Evolutionary conservation across 75 land plant species (phyloP).

Genomic region (Selaginella moellendorffii): DNA sequence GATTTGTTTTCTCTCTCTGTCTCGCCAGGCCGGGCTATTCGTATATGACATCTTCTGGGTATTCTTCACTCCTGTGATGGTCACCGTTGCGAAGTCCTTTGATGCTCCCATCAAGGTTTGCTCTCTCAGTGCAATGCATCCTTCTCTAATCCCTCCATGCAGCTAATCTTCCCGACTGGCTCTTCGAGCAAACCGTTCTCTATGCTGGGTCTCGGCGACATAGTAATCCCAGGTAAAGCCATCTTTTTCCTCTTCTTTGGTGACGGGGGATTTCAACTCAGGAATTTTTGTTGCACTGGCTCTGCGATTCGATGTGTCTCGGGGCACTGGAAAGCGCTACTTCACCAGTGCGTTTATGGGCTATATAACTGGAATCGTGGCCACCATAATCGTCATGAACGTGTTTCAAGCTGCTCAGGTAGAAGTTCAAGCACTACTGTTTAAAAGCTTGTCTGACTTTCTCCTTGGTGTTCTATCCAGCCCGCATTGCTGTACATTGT

Average conservation of each 20-base stretch:
- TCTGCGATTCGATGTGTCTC: constrained; percentile 82
- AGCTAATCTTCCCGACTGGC: constrained; percentile 92
- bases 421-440: not conserved
- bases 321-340: constrained; percentile 55
- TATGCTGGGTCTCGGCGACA: constrained; percentile 98
- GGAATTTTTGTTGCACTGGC: constrained; percentile 99
- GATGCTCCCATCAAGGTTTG: constrained; percentile 98
- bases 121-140: not conserved
- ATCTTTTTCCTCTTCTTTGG: too few relatives aligned
- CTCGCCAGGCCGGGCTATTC: constrained; percentile 77
- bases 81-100: constrained; percentile 97
- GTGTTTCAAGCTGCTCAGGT: constrained; percentile 99
- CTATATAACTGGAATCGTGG: constrained; percentile 52
- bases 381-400: constrained; percentile 91
- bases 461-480: constrained; percentile 28
- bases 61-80: constrained; percentile 98
- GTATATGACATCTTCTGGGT: constrained; percentile 98
- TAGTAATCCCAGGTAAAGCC: constrained; percentile 86
- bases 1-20: not conserved
- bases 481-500: constrained; percentile 97
- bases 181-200: constrained; percentile 59
- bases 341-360: constrained; percentile 92
- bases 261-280: too few relatives aligned
- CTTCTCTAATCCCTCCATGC: constrained; percentile 12
- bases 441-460: not conserved